A percentile compares a stretch with the other conserved stretches of the same genome.
phyloP scores from a whole-genome alignment of 2,329 filamentous ascomycete genomes.

The Coniella vitis region DNA sequence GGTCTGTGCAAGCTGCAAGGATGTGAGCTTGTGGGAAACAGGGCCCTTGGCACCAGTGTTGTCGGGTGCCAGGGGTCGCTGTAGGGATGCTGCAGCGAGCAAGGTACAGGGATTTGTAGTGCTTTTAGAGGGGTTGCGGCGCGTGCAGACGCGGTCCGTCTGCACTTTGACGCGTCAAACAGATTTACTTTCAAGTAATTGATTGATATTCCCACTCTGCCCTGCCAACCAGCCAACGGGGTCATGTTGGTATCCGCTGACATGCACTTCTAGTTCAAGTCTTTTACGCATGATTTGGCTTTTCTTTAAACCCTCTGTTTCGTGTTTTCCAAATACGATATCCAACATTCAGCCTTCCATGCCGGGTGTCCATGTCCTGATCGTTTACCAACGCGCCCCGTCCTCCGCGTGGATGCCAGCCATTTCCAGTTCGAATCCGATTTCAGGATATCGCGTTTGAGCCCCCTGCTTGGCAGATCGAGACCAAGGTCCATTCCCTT shows the following conservation, averaged over 20 bases:
- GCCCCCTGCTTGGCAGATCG: background rate
- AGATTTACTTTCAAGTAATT: conserved; percentile 5
- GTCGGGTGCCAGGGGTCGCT: background rate
- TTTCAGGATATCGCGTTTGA: background rate
- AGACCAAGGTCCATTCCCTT: background rate
- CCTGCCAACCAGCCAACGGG: conserved; percentile 1
- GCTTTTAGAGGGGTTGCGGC: background rate
- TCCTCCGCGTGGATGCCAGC: background rate
- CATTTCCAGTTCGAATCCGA: background rate
- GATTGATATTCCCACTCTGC: conserved; percentile 12
- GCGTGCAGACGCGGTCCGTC: conserved; percentile 15
- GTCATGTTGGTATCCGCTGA: conserved; percentile 6
- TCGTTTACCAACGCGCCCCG: background rate
- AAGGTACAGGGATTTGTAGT: background rate
- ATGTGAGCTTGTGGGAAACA: background rate
- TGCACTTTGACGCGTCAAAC: conserved; percentile 12
- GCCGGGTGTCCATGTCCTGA: background rate
- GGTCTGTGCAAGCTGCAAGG: conserved; percentile 14
- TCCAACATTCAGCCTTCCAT: background rate
- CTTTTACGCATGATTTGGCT: background rate
- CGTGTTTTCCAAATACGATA: background rate
- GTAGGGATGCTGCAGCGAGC: background rate
- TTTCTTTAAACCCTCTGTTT: too few relatives aligned
- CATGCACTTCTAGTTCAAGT: conserved; percentile 4
- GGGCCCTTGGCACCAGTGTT: background rate